Evolutionary conservation across 495 filamentous ascomycete species (phyloP), one percentile per base, ranked within the genome.

Genomic region (Pseudomonodictys pantanalensis): DNA sequence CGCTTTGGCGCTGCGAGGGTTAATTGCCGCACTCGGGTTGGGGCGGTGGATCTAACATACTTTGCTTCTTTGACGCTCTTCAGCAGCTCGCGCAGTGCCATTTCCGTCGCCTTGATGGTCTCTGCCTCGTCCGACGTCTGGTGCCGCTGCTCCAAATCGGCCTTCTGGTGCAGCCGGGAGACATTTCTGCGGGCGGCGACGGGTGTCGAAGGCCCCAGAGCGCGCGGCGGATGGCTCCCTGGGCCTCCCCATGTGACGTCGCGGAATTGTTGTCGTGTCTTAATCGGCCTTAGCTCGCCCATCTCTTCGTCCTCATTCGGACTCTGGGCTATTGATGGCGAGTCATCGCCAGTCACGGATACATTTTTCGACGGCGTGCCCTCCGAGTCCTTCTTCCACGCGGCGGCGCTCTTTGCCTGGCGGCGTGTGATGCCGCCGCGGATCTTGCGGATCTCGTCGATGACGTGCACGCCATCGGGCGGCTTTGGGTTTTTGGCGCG

Each of bases 401-500:
- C n/a, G n/a, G 77, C 73, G 2, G 81, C 74, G 8, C 80, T 83
- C 46, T 81, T 83, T 81, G 83, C 46, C 81, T 84, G 59, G 84
- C 2, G 88, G 82, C 91, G 82, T 41, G 91, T 96, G 74, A 96
- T 92, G 29, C 82, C 81, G 39, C 87, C 85, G 55, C 91, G 82
- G 62, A 93, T 77, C 70, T 85, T 87, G 66, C 83, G 79, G 69
- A 96, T 96, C 72, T 88, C 88, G 5, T 91, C 88, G 28, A 95
- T 87, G 75, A 95, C 80, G 72, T 96, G 91, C 41, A 95, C 68
- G 8, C 90, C 91, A 73, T 96, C 91, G 2, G 90, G 80, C 1
- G 84, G 76, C 67, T 89, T 90, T 4, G 86, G 85, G 68, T 96
- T 95, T 73, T 89, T 92, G 64, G 87, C 85, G 69, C 88, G 89